These are phyloP conservation scores for Pythium periplocum DNA, from an alignment of 352 stramenopile species.

Conservation along the genomic window DNA sequence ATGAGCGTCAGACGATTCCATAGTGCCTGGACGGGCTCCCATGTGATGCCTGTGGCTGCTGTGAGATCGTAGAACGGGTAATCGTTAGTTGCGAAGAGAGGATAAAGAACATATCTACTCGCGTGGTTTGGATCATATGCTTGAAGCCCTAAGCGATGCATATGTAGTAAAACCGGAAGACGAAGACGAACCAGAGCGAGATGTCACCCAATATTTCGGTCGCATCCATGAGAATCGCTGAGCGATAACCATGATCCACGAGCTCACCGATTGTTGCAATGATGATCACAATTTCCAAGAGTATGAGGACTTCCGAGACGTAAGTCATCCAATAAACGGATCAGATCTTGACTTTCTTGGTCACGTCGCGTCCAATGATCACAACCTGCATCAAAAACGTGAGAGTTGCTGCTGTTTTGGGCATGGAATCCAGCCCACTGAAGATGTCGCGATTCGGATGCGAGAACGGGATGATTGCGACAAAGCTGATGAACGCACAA, in stretches of 20 bases:
- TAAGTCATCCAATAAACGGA: conserved; percentile 10
- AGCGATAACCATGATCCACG: no score
- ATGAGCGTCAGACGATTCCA: conserved; percentile 12
- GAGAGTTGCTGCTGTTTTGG: conserved; percentile 11
- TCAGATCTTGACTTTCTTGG: conserved; percentile 18
- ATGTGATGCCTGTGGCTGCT: conserved; percentile 3
- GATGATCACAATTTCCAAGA: conserved; percentile 14
- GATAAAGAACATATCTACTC: conserved; percentile 23
- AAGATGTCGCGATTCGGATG: no score
- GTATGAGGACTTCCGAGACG: conserved; percentile 11
- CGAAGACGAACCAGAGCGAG: no score
- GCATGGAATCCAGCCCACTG: no score
- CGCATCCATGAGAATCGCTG: no score
- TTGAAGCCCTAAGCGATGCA: conserved; percentile 20
- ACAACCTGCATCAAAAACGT: conserved; percentile 31
- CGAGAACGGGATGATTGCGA: background rate
- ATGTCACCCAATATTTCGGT: no score
- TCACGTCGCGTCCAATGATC: conserved; percentile 24
- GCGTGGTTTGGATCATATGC: conserved; percentile 16
- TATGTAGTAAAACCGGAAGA: conserved; percentile 38
- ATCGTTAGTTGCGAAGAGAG: conserved; percentile 23
- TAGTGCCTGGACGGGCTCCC: conserved; percentile 10
- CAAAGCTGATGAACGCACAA: conserved; percentile 15
- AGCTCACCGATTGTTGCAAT: conserved; percentile 1
- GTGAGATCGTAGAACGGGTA: conserved; percentile 16